Base-by-base conservation (phyloP, 768 basidiomycete species). In the Melanogaster broomeanus region DNA sequence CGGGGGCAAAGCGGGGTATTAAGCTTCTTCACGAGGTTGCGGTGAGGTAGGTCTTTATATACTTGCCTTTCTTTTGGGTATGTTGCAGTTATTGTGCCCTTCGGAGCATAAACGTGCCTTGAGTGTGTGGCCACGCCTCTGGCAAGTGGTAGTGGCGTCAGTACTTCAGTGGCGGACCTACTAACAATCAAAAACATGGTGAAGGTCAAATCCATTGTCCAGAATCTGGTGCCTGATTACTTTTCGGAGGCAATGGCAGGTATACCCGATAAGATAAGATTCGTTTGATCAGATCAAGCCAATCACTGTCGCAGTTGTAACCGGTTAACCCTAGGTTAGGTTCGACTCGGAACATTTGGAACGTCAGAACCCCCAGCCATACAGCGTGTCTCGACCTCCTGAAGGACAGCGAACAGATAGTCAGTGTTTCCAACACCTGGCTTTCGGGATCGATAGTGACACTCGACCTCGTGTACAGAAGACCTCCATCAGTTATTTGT, bases 1-100 rank as follows among this genome's bases (percentile, higher is more conserved):
- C 41, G 50, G 57, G 43, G 53, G 47, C 48, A 53, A 19, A 34
- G 57, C 43, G 61, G 57, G 62, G 55, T 40, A 57, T 60, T 41
- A 49, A 41, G 43, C 54, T 49, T 57, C 45, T 42, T 43, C 51
- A 54, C 55, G 58, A 58, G 64, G 63, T 9, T 37, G 30, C 41
- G 38, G 43, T 57, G 63, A 49, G 55, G 47, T 25, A 49, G 55
- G 47, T 25, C 37, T 49, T 21, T 31, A 39, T 38, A 42, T 25
- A n/a, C 24, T 39, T 22, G 21, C 37, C 25, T 15, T 25, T 35
- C 37, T 10, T 13, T 35, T 12, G 27, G 11, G 31, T 11, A 44
- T 16, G 47, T 53, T 50, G 51, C 52, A 48, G 41, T 33, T 21
- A 15, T 30, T 27, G 43, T 42, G 25, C 6, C 30, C 43, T 18